Evolutionary conservation across 306 rosid species (phyloP), one percentile per base, ranked within the genome.

Genomic region (Vicia villosa): DNA sequence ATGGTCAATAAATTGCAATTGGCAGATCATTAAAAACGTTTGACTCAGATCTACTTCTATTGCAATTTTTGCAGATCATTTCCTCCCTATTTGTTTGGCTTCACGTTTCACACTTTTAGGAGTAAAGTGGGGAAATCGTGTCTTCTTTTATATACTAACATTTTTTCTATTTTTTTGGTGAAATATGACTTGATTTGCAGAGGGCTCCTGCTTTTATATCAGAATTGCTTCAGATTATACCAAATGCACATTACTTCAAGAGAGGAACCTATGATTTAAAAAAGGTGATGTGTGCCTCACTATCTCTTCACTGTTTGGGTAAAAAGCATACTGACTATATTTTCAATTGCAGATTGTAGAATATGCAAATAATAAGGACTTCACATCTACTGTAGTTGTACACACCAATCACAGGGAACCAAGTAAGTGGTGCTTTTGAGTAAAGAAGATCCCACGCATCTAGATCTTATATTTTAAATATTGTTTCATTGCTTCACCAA

Each of bases 401-500:
- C 99, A 94, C 77, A 91, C 97, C 10, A 94, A 91, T 76, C 87
- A 96, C 30, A 74, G 97, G 69, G 97, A 91, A 80, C 97, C 94
- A 68, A 96, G 99, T 94, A 64, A 37, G 79, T 68, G 65, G 68
- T 69, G 68, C 64, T 38, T 75, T 69, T 41, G 54, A 26, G 43
- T 56, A 58, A 70, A 77, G n/a, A n/a, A n/a, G 57, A 5, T 79
- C 69, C 66, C 72, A 54, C 37, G 13, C 61, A 0, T 69, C 0
- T 13, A n/a, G 12, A 22, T 60, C 17, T 77, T 42, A n/a, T 69
- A 50, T 15, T 55, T 47, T 8, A 42, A 67, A 32, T n/a, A 10
- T 37, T 68, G 28, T 66, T 72, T 45, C 19, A 21, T 63, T 15
- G 22, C n/a, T n/a, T n/a, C n/a, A n/a, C n/a, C n/a, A n/a, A n/a